Evolutionary conservation across 495 filamentous ascomycete genomes (phyloP), one percentile per base, ranked within the genome.

Genomic region (Aspergillus coremiiformis): DNA sequence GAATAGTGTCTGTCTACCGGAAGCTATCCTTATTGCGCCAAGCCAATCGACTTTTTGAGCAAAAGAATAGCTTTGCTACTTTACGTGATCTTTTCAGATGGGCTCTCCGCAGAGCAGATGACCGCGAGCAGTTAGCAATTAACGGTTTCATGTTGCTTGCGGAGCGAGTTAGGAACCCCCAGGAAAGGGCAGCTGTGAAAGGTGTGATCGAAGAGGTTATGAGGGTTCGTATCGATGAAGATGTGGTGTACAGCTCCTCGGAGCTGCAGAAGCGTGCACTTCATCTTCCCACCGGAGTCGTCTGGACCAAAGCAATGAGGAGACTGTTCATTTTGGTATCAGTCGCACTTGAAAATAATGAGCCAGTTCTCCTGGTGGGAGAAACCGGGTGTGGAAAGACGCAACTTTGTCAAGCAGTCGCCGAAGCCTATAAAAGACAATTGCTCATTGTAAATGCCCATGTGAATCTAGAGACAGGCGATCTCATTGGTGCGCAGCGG

Each of bases 381-480:
- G 94, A 96, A 61, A 99, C 94, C 39, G 94, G 94, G 1, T 95
- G 90, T 59, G 94, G 94, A 24, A 99, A 99, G 71, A 99, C 94
- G 1, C 95, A 90, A 7, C 86, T 97, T 17, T 95, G 89, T 56
- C 94, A 99, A 67, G 79, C 94, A 54, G 79, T 99, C 44, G 89
- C 94, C 4, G 83, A 92, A 53, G 82, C 86, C 17, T 79, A 87
- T 60, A 74, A 76, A 23, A 87, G 84, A 56, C 70, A 84, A 53
- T 68, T 99, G 41, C 80, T 89, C 55, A 94, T 90, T 59, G 84
- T 97, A 59, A 99, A 97, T 70, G 94, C 94, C 8, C 94, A 99
- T 65, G 90, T 96, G 57, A 99, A 96, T 55, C 84, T 92, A 9
- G 94, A 99, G 66, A 95, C 93, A 1, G 90, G 94, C 8, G 94